A percentile compares a stretch with the other conserved stretches of the same genome.
Conservation (phyloP, 371 early-diverging fungal species). For the Apophysomyces trapeziformis region DNA sequence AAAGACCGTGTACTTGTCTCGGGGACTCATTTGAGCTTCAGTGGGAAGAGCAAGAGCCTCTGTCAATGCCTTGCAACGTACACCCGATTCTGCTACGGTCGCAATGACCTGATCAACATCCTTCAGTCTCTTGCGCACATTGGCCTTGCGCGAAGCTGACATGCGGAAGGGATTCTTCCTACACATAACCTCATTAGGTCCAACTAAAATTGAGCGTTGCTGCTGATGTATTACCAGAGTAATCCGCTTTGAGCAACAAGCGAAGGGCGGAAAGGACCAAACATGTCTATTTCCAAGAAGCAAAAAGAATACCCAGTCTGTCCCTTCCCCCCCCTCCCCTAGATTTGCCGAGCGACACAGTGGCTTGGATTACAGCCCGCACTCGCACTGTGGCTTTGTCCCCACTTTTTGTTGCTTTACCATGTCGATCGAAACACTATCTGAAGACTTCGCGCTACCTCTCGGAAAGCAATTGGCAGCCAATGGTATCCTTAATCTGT, state of each 20-base stretch:
- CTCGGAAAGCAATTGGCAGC: slow-evolving; percentile 32
- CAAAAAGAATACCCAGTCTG: background rate
- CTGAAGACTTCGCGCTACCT: slow-evolving; percentile 13
- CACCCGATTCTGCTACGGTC: slow-evolving; percentile 82
- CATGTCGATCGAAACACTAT: background rate
- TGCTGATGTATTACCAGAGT: slow-evolving; percentile 55
- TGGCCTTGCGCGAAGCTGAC: slow-evolving; percentile 92
- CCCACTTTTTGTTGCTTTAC: background rate
- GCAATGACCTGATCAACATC: slow-evolving; percentile 91
- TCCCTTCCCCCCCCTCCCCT: background rate
- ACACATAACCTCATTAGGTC: background rate
- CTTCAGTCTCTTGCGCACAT: slow-evolving; percentile 90
- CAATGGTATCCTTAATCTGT: slow-evolving; percentile 20
- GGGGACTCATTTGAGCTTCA: slow-evolving; percentile 83
- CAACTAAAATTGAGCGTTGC: background rate
- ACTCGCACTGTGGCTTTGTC: background rate
- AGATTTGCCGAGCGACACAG: background rate
- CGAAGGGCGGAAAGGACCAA: slow-evolving; percentile 80
- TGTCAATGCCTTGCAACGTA: slow-evolving; percentile 86
- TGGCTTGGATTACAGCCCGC: background rate
- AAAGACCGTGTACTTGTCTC: slow-evolving; percentile 94
- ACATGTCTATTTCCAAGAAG: slow-evolving; percentile 53
- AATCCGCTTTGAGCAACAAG: slow-evolving; percentile 72
- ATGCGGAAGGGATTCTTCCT: slow-evolving; percentile 84
- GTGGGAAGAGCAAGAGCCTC: slow-evolving; percentile 75